Percentiles rank a stretch among this genome's conserved stretches.
Evolutionary conservation across 345 rosid species (phyloP).

Genomic region (Crucihimalaya himalaica): DNA sequence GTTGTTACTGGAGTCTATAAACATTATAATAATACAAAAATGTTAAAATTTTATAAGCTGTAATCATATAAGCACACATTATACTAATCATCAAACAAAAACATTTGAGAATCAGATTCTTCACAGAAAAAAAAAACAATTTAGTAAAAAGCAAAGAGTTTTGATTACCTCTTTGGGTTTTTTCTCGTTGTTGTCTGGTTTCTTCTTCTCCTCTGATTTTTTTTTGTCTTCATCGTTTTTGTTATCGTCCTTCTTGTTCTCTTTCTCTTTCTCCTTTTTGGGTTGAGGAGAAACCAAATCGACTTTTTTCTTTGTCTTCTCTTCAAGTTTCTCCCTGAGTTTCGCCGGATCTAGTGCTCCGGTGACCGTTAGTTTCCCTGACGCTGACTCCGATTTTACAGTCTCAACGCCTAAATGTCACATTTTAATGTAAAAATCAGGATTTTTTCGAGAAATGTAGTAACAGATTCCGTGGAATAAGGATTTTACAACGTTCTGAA

Average conservation of each 20-base stretch:
- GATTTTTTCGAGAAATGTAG: not conserved
- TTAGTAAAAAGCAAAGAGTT: not conserved
- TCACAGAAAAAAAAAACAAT: constrained; percentile 1
- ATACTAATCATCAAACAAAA: no score
- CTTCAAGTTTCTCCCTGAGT: constrained; percentile 46
- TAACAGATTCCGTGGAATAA: not conserved
- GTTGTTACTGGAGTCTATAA: constrained; percentile 61
- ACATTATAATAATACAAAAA: not conserved
- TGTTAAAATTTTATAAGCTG: not conserved
- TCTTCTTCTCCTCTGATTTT: constrained; percentile 49
- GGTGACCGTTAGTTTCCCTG: constrained; percentile 65
- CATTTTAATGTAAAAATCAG: not conserved
- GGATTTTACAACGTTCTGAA: constrained; percentile 29
- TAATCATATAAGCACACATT: no score
- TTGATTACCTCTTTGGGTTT: constrained; percentile 35
- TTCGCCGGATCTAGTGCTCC: constrained; percentile 72
- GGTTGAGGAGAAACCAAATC: constrained; percentile 51
- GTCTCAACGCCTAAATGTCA: constrained; percentile 59
- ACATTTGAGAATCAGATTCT: constrained; percentile 18
- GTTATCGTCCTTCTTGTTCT: constrained; percentile 45
- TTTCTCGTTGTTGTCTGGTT: constrained; percentile 42
- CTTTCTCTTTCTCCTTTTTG: constrained; percentile 45
- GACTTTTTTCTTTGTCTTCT: constrained; percentile 58
- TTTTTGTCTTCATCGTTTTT: constrained; percentile 42
- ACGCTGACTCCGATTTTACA: constrained; percentile 56